phyloP scores from a whole-genome alignment of 768 basidiomycete species.

The Filobasidium floriforme region DNA sequence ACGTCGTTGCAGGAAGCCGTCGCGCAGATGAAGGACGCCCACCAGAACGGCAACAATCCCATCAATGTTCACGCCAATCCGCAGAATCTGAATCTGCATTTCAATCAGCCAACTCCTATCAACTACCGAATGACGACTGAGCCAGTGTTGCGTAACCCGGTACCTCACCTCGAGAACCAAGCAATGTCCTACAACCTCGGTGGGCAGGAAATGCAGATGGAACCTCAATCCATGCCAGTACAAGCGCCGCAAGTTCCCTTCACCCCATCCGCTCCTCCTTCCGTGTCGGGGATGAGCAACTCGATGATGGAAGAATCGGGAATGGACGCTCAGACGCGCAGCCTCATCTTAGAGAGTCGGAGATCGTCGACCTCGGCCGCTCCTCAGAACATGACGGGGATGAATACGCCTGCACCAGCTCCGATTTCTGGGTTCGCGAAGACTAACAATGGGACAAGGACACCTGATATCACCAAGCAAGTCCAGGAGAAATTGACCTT shows the following conservation, averaged over 20 bases:
- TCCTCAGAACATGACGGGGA: constrained; percentile 24
- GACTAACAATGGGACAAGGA: constrained; percentile 29
- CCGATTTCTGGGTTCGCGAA: constrained; percentile 14
- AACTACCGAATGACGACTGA: constrained; percentile 8
- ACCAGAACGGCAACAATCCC: not conserved
- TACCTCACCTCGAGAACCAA: constrained; percentile 19
- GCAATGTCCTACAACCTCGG: constrained; percentile 13
- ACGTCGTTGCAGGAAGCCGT: not conserved
- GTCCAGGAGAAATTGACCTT: constrained; percentile 38
- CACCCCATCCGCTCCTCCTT: not conserved
- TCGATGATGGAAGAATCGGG: constrained; percentile 1
- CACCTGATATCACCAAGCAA: constrained; percentile 32
- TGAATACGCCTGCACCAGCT: constrained; percentile 19
- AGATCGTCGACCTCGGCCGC: constrained; percentile 15
- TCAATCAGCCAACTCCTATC: not conserved
- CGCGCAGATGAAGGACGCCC: constrained; percentile 8
- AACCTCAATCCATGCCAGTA: constrained; percentile 9
- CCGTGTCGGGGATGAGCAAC: not conserved
- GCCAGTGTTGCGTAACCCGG: constrained; percentile 6
- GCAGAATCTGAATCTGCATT: not conserved
- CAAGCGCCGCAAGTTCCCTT: constrained; percentile 8
- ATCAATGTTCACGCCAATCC: not conserved
- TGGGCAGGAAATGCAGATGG: constrained; percentile 13
- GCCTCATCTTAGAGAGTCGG: constrained; percentile 3
- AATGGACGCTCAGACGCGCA: not conserved